Evolutionary conservation across 1,139 yeast genomes (phyloP).

Genomic region (Kazachstania sp.): DNA sequence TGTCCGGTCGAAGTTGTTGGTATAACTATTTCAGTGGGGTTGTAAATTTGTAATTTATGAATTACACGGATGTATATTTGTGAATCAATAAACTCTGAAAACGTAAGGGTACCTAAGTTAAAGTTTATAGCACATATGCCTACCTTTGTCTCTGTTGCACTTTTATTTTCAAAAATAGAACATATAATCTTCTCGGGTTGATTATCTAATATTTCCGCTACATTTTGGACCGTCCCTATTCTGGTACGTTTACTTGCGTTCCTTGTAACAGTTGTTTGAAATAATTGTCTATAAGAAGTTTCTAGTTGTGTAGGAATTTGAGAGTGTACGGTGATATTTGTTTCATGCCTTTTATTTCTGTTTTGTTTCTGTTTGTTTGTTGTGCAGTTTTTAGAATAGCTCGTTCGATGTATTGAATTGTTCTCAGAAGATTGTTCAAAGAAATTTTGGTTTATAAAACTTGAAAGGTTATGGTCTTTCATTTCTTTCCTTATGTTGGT

Average conservation of each 20-base stretch:
- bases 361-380: no score
- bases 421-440: neutral
- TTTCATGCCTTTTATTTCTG: neutral
- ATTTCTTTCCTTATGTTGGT: neutral
- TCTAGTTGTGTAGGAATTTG: neutral
- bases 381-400: no score
- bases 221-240: neutral
- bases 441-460: conserved; percentile 1
- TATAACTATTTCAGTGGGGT: conserved; percentile 34
- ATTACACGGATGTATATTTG: conserved; percentile 40
- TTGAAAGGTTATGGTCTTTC: neutral
- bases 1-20: conserved; percentile 30
- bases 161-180: conserved; percentile 31
- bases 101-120: conserved; percentile 33
- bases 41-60: conserved; percentile 35
- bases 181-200: conserved; percentile 23
- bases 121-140: conserved; percentile 35
- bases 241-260: neutral
- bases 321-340: neutral
- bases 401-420: neutral
- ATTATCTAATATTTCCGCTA: neutral
- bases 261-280: neutral
- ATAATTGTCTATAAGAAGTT: neutral
- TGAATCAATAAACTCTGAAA: conserved; percentile 36
- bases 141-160: conserved; percentile 28